phyloP scores from a whole-genome alignment of 345 rosid species.

The Camelina neglecta region DNA sequence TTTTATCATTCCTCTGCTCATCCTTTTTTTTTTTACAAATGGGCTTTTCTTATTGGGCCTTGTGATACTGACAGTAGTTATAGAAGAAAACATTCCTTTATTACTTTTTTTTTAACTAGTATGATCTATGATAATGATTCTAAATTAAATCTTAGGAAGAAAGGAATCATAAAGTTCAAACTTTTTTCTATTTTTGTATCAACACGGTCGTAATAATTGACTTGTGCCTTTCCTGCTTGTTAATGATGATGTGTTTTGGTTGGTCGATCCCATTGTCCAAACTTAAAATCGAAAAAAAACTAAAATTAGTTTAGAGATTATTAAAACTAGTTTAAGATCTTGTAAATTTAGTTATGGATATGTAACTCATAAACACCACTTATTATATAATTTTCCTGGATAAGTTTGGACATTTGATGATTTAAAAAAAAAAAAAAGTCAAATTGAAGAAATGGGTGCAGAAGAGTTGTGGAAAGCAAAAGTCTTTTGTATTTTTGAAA shows the following conservation, averaged over 20 bases:
- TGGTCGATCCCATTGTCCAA: constrained; percentile 37
- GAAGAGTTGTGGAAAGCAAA: constrained; percentile 6
- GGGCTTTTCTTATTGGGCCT: constrained; percentile 38
- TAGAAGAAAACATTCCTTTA: neutral
- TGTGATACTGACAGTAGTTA: neutral
- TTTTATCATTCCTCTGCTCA: neutral
- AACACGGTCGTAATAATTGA: constrained; percentile 34
- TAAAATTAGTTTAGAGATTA: neutral
- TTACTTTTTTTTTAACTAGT: neutral
- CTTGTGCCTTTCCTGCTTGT: constrained; percentile 23
- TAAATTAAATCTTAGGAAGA: constrained; percentile 30
- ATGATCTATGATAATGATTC: neutral
- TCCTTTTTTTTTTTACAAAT: neutral
- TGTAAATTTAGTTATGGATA: neutral
- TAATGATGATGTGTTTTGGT: constrained; percentile 37
- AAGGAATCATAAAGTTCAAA: constrained; percentile 32
- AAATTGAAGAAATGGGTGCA: constrained; percentile 10
- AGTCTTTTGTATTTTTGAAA: constrained; percentile 7
- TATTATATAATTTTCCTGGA: neutral
- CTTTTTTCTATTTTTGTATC: constrained; percentile 3
- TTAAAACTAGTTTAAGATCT: neutral
- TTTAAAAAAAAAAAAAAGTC: too few relatives aligned
- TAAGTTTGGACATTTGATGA: neutral
- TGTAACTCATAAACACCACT: neutral
- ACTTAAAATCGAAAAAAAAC: neutral